Evolutionary conservation across 2,329 filamentous ascomycete genomes (phyloP), one percentile per base, ranked within the genome.

Genomic region (Neofusicoccum sp.): DNA sequence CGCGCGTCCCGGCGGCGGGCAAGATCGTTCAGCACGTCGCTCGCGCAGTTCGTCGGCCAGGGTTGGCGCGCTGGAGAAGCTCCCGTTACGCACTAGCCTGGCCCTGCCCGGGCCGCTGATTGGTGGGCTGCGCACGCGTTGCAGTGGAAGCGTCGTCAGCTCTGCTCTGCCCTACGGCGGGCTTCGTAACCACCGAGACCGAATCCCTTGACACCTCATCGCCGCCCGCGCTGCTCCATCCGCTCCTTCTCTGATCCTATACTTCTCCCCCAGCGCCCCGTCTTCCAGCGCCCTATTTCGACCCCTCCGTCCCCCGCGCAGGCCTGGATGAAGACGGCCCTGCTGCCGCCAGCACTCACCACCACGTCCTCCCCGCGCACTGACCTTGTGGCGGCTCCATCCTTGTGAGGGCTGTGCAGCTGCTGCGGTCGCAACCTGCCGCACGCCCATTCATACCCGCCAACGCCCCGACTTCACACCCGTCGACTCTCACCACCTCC

Each of bases 121-220:
- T 59, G 41, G 54, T 47, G 41, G 11, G 29, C 39, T 11, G 52
- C 28, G 1, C 39, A 56, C 33, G 52, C 22, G 16, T 29, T 22
- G 3, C 7, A 22, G n/a, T 14, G 8, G 33, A 37, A 31, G 48
- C n/a, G 22, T 39, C 28, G 28, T 22, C n/a, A 9, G 14, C 39
- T 7, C 39, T 12, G 12, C 56, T 29, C 11, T 28, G 45, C 34
- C 43, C 58, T 61, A 50, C 58, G 9, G 43, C 44, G 12, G 22
- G 22, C 22, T 22, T 22, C 22, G 22, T 22, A 22, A 22, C 22
- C 22, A 22, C 22, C 22, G 22, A 50, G 16, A 28, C n/a, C 6
- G 28, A 37, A 16, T 47, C 61, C 61, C 61, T 62, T 62, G 61
- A 62, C 61, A 63, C 44, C 61, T 63, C 61, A 63, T 50, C 52